Conservation (phyloP, 108 stramenopile species). For the Cylindrotheca closterium region DNA sequence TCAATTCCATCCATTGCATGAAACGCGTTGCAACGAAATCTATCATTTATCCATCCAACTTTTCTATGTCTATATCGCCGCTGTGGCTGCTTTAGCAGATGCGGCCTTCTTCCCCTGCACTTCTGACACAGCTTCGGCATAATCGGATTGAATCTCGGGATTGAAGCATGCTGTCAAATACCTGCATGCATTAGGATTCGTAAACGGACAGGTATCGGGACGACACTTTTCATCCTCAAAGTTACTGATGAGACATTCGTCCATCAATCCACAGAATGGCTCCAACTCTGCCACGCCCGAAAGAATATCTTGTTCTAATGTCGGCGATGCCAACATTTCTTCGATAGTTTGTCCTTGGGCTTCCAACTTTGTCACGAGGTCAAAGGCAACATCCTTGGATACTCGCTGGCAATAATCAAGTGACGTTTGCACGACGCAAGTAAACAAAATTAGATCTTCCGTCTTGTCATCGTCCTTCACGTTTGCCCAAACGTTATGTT, state of each 20-base stretch:
- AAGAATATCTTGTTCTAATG: constrained; percentile 43
- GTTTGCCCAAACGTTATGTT: constrained; percentile 43
- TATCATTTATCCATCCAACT: too few relatives aligned
- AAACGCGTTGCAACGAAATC: too few relatives aligned
- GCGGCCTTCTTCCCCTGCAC: too few relatives aligned
- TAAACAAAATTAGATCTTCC: constrained; percentile 21
- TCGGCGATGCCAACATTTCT: constrained; percentile 40
- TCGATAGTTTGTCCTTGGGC: constrained; percentile 32
- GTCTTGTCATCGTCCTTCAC: constrained; percentile 1
- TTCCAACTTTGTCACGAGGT: constrained; percentile 42
- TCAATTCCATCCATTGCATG: too few relatives aligned
- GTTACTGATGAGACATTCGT: constrained; percentile 45
- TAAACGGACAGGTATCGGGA: constrained; percentile 66
- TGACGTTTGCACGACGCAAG: constrained; percentile 58
- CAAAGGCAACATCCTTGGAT: constrained; percentile 38
- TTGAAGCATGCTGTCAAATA: constrained; percentile 55
- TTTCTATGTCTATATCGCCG: too few relatives aligned
- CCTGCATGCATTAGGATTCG: constrained; percentile 53
- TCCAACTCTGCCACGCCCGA: constrained; percentile 35
- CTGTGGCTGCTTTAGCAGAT: too few relatives aligned
- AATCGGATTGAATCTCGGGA: constrained; percentile 14
- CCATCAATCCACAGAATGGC: constrained; percentile 66
- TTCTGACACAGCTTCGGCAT: too few relatives aligned
- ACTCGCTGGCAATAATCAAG: constrained; percentile 79
- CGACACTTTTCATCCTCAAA: constrained; percentile 53